Base-by-base conservation (phyloP, 2,329 filamentous ascomycete species). In the Pestalotiopsis sp. region DNA sequence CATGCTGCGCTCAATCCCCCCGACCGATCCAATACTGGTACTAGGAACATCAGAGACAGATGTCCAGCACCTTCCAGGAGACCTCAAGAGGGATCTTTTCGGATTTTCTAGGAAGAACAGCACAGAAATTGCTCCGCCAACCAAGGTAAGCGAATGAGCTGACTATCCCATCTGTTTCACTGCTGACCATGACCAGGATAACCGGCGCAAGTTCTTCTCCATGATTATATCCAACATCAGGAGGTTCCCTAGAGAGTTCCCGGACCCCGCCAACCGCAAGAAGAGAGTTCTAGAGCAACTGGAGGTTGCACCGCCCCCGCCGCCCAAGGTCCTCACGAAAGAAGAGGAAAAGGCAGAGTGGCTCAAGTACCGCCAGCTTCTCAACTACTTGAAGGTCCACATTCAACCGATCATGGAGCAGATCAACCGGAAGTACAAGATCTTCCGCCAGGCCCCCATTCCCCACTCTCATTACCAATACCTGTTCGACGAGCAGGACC, bases 381-480 rank as follows among this genome's bases (percentile, higher is more conserved):
- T 98, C 67, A 98, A 98, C 78, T 84, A 92, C 69, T 84, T 99
- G 72, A 99, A 98, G 83, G 90, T 97, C 52, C 86, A 92, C 66
- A 90, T 99, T 67, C 95, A 98, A 79, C 94, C 94, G 2, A 94
- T 98, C 73, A 98, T 99, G 94, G 95, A 99, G 74, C 94, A 98
- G 81, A 94, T 99, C 77, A 96, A 97, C 79, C 86, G 87, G 71
- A 94, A 92, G 78, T 97, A 97, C 82, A 93, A 92, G 78, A 94
- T 94, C 73, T 98, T 98, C 81, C 89, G 94, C 70, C 90, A 90
- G 67, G 91, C 94, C 1, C 89, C 94, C 57, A 91, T 99, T 70
- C 89, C 93, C 2, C 90, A 93, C 65, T 80, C 82, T 12, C 87
- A 91, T 72, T 94, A 97, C 69, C 86, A 90, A 23, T 97, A 98